Percentiles rank a stretch among this genome's conserved stretches.
phyloP scores from a whole-genome alignment of 2,329 filamentous ascomycete genomes.

The Clonostachys chloroleuca region DNA sequence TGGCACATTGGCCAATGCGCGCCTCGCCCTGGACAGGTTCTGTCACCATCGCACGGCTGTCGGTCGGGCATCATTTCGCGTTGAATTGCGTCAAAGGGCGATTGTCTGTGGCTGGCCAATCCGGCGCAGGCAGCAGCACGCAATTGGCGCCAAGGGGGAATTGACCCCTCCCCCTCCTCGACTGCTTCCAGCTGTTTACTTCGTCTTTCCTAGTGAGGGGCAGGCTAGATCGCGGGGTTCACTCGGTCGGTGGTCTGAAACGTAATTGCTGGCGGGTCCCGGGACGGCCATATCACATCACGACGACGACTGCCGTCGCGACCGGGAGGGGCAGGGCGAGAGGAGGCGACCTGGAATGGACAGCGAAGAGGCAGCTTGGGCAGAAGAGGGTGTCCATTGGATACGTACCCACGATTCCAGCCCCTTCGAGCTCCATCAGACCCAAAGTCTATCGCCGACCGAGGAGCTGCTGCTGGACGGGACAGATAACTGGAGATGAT shows the following conservation, averaged over 20 bases:
- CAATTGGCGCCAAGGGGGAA: background rate
- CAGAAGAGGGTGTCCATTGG: too few relatives aligned
- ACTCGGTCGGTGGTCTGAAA: background rate
- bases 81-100: constrained; percentile 3
- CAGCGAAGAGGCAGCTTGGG: too few relatives aligned
- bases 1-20: background rate
- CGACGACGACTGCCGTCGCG: too few relatives aligned
- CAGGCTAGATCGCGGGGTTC: constrained; percentile 2
- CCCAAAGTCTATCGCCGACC: too few relatives aligned
- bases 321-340: too few relatives aligned
- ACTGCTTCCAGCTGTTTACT: background rate
- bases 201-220: background rate
- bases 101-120: background rate
- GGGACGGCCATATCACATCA: background rate
- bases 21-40: too few relatives aligned
- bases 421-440: too few relatives aligned
- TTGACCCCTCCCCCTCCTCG: background rate
- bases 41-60: constrained; percentile 1
- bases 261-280: background rate
- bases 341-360: too few relatives aligned
- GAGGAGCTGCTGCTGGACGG: too few relatives aligned
- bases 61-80: background rate
- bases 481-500: background rate
- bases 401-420: too few relatives aligned
- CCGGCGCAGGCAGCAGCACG: constrained; percentile 2